Conservation (phyloP, 306 rosid species). For the Fragaria ananassa region DNA sequence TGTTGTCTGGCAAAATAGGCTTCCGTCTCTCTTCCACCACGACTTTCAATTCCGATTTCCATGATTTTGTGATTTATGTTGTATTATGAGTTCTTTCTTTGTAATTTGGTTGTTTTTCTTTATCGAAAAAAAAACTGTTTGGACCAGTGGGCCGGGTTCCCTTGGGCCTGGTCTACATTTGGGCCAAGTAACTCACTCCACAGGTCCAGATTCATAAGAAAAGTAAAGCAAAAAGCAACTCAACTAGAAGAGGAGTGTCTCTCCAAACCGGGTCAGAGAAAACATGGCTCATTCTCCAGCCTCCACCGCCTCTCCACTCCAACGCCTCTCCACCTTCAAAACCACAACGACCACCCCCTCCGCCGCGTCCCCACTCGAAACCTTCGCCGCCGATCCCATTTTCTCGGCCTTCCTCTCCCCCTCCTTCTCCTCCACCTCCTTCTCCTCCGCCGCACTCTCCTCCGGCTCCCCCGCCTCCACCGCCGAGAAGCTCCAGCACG, state of each 20-base stretch:
- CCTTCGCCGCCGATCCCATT: constrained; percentile 79
- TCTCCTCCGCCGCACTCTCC: constrained; percentile 98
- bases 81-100: too few species aligned
- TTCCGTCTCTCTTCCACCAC: too few species aligned
- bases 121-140: too few species aligned
- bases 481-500: constrained; percentile 88
- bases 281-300: constrained; percentile 26
- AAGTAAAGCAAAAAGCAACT: too few species aligned
- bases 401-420: constrained; percentile 91
- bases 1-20: too few species aligned
- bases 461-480: constrained; percentile 98
- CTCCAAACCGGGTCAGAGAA: background rate
- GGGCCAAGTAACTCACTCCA: background rate
- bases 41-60: too few species aligned
- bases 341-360: constrained; percentile 22
- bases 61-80: too few species aligned
- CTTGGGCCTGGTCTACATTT: background rate
- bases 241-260: too few species aligned
- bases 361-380: constrained; percentile 57
- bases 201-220: background rate
- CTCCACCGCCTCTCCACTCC: constrained; percentile 40
- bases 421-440: constrained; percentile 75
- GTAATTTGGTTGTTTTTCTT: too few species aligned
- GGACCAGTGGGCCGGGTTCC: background rate
- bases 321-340: constrained; percentile 67